These are phyloP conservation scores for Vaccinium myrtillus DNA, from an alignment of 148 eudicot genomes.

Conservation along the genomic window DNA sequence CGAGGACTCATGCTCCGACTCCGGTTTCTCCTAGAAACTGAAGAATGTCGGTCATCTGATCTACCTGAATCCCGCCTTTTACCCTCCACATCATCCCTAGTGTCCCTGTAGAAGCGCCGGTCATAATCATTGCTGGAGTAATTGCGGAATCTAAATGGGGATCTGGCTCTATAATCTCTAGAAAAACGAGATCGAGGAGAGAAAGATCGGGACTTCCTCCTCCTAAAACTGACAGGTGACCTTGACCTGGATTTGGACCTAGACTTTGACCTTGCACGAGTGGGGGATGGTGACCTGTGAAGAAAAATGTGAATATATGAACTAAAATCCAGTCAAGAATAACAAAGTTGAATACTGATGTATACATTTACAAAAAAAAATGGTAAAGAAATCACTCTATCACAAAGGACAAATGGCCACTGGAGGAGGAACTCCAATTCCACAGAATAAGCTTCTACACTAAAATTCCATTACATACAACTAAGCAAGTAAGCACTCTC, in stretches of 20 bases:
- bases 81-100: constrained; percentile 49
- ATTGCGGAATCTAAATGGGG: constrained; percentile 71
- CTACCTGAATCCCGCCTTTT: constrained; percentile 57
- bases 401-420: not conserved
- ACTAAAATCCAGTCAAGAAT: not conserved
- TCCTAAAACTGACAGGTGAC: constrained; percentile 51
- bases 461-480: not conserved
- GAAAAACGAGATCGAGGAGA: constrained; percentile 60
- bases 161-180: constrained; percentile 65
- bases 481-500: not conserved
- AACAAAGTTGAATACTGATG: not conserved
- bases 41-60: constrained; percentile 49
- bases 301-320: constrained; percentile 4
- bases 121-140: constrained; percentile 68
- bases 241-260: constrained; percentile 48
- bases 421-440: not conserved
- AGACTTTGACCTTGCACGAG: constrained; percentile 54
- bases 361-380: not conserved
- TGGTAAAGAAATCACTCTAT: not conserved
- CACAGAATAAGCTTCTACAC: not conserved
- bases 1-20: constrained; percentile 78
- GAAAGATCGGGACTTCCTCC: constrained; percentile 62
- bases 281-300: constrained; percentile 62
- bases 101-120: constrained; percentile 47
- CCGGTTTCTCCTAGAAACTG: constrained; percentile 63